Evolutionary conservation across 352 stramenopile species (phyloP).

Genomic region (Blastocystis sp.): DNA sequence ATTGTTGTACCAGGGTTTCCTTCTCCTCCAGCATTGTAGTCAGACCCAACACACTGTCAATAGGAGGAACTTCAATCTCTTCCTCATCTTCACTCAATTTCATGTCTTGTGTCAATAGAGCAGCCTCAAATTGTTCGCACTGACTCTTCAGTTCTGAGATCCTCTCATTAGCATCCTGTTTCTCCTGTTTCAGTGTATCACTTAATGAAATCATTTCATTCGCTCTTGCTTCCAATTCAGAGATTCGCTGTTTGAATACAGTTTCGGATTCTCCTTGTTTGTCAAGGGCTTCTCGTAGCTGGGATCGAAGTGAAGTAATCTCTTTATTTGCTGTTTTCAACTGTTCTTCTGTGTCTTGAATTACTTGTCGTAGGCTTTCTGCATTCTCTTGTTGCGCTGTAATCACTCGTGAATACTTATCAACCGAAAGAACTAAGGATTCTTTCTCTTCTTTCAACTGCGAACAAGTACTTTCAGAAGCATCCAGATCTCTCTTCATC

Average conservation of each 20-base stretch:
- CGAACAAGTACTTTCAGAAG: neutral
- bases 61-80: neutral
- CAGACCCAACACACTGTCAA: neutral
- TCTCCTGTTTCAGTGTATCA: neutral
- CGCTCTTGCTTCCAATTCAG: neutral
- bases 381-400: neutral
- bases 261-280: neutral
- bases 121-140: conserved; percentile 4
- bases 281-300: neutral
- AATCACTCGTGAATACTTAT: neutral
- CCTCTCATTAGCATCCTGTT: neutral
- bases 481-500: neutral
- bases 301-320: neutral
- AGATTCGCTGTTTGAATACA: neutral
- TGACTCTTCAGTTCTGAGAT: conserved; percentile 16
- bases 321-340: neutral
- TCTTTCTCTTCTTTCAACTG: neutral
- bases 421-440: neutral
- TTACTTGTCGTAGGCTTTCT: neutral
- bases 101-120: neutral
- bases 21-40: conserved; percentile 17
- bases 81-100: neutral
- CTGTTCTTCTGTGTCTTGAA: neutral
- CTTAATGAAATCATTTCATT: neutral
- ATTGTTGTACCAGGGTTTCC: neutral